Evolutionary conservation across 805 yeast species (phyloP), one percentile per base, ranked within the genome.

Genomic region (Huiozyma naganishii): DNA sequence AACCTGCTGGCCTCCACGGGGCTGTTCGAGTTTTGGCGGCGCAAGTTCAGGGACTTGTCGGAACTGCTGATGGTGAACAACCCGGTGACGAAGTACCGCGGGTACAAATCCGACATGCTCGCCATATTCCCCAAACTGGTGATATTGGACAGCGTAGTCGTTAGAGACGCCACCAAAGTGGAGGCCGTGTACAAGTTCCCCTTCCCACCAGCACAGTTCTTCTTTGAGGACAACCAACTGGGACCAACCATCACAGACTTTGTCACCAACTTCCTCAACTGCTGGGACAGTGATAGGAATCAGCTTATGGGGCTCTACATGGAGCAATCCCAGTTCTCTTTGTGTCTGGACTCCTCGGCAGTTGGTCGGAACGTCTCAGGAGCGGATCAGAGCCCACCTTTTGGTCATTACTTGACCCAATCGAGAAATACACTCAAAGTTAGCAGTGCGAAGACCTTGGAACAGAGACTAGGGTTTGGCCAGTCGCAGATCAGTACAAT

Each of bases 51-150:
- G 39, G 63, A 66, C 34, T 66, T 92, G 45, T 72, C 92, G 47
- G 97, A 90, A 61, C 68, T 92, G 39, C 71, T 88, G n/a, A 60
- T 90, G 48, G 58, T 70, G 3, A 87, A 85, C 27, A 92, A 92
- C 61, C 95, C 97, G 23, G 61, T 92, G 29, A 57, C 68, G 6
- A 58, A 65, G 23, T 70, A 69, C 40, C 67, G 72, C 11, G 59
- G 63, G 34, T 73, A 80, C 48, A 76, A 76, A 47, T 55, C 69
- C 6, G 94, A 85, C 45, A 67, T 90, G 39, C 65, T 86, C 61
- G 72, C 72, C 43, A 55, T 73, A 33, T 92, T 92, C 66, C 97
- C 97, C n/a, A 70, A 82, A 45, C 70, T 90, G 43, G 71, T 81
- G 5, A 71, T 88, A 17, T 66, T 92, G 36, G 94, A 92, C 64